These are phyloP conservation scores for Huntiella omanensis DNA, from an alignment of 2,329 filamentous ascomycete species.

Conservation along the genomic window DNA sequence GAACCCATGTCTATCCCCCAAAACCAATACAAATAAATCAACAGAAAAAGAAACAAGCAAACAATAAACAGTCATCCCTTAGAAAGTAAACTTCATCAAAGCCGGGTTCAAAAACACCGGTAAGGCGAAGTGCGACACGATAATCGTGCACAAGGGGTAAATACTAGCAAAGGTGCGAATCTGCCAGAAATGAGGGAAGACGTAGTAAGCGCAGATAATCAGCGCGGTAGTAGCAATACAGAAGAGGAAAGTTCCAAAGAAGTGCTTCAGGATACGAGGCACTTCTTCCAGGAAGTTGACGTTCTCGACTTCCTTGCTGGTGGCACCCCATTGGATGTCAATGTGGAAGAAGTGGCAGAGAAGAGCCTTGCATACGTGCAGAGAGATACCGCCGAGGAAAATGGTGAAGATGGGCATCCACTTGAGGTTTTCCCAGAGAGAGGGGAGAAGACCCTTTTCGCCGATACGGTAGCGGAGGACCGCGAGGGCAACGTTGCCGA, in stretches of 20 bases:
- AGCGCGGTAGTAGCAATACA: conserved; percentile 25
- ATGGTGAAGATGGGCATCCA: conserved; percentile 37
- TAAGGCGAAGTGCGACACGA: conserved; percentile 36
- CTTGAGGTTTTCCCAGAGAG: conserved; percentile 36
- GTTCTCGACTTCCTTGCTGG: conserved; percentile 37
- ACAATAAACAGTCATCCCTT: neutral
- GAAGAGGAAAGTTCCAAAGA: conserved; percentile 31
- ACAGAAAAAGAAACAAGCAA: neutral
- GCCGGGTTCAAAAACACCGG: conserved; percentile 43
- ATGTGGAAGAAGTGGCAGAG: conserved; percentile 25
- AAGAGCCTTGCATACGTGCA: conserved; percentile 24
- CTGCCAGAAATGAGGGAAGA: conserved; percentile 32
- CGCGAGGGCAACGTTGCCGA: conserved; percentile 42
- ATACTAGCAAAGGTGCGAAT: conserved; percentile 41
- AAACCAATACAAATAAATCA: conserved; percentile 1
- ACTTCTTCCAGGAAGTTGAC: conserved; percentile 38
- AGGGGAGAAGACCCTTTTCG: conserved; percentile 28
- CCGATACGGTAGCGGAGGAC: conserved; percentile 42
- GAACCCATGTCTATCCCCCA: neutral
- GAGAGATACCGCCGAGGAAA: conserved; percentile 26
- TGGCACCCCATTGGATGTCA: conserved; percentile 33
- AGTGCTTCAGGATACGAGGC: conserved; percentile 32
- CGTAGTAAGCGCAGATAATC: conserved; percentile 29
- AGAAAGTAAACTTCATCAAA: conserved; percentile 27
- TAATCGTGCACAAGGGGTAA: conserved; percentile 33